Conservation (phyloP, 805 yeast genomes). For the Saturnispora dispora region DNA sequence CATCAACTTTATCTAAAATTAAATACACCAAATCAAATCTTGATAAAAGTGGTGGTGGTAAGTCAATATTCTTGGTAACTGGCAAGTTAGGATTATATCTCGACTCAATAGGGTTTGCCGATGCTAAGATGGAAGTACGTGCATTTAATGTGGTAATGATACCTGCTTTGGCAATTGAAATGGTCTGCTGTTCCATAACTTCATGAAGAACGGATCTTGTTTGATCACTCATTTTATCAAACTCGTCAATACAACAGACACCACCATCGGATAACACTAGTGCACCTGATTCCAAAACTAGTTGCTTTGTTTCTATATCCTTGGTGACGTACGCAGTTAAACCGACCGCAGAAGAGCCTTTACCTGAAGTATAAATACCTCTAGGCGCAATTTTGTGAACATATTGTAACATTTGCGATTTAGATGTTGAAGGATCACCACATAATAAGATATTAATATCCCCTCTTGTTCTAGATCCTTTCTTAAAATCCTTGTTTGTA, state of each 20-base stretch:
- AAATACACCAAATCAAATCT: conserved; percentile 92
- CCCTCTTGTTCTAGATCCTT: conserved; percentile 94
- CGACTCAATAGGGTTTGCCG: conserved; percentile 96
- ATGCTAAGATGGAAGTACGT: conserved; percentile 88
- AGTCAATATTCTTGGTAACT: conserved; percentile 88
- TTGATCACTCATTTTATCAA: conserved; percentile 93
- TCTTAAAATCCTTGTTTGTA: conserved; percentile 74
- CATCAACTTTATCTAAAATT: conserved; percentile 88
- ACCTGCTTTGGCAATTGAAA: conserved; percentile 97
- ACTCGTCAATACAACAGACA: conserved; percentile 97
- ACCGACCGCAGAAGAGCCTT: conserved; percentile 99
- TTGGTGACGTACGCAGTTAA: conserved; percentile 93
- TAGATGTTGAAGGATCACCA: conserved; percentile 98
- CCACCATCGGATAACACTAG: conserved; percentile 95
- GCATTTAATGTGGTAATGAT: conserved; percentile 96
- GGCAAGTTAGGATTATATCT: conserved; percentile 92
- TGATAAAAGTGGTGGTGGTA: conserved; percentile 92
- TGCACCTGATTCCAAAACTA: conserved; percentile 94
- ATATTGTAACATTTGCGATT: conserved; percentile 87
- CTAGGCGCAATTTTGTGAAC: conserved; percentile 97
- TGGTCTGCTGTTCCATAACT: conserved; percentile 99
- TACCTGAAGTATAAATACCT: conserved; percentile 97
- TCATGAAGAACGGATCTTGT: conserved; percentile 94
- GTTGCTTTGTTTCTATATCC: conserved; percentile 86
- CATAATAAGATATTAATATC: conserved; percentile 86